These are phyloP conservation scores for Zarea fungicola DNA, from an alignment of 2,329 filamentous ascomycete genomes.

Conservation along the genomic window DNA sequence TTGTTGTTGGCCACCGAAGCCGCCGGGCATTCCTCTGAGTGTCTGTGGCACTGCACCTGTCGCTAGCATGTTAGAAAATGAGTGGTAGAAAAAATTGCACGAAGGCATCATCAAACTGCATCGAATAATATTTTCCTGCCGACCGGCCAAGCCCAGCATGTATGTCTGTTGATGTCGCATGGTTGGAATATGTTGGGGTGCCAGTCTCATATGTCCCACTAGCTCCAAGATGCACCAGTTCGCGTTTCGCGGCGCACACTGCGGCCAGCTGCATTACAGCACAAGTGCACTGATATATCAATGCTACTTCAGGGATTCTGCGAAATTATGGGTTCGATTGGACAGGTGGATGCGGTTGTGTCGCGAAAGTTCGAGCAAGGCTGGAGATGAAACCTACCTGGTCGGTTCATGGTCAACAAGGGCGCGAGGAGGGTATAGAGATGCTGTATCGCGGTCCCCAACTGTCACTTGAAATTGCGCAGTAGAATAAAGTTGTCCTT, in stretches of 20 bases:
- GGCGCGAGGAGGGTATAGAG: not conserved
- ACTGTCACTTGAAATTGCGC: not conserved
- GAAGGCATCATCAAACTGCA: not conserved
- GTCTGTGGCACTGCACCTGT: constrained; percentile 57
- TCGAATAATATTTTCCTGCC: not conserved
- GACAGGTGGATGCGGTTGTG: not conserved
- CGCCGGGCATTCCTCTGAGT: constrained; percentile 56
- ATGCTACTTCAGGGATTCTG: too few relatives aligned
- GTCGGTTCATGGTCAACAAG: constrained; percentile 46
- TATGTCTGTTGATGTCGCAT: not conserved
- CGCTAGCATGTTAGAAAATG: constrained; percentile 15
- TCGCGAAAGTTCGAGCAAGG: not conserved
- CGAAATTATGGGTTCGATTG: too few relatives aligned
- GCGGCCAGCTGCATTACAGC: not conserved
- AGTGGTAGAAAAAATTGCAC: not conserved
- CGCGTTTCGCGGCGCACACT: not conserved
- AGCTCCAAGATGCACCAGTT: not conserved
- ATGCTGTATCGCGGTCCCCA: not conserved
- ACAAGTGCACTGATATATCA: not conserved
- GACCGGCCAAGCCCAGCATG: not conserved
- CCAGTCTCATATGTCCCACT: not conserved
- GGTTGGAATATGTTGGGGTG: not conserved
- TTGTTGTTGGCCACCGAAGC: constrained; percentile 54
- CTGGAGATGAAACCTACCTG: constrained; percentile 44
- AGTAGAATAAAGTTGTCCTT: not conserved